Evolutionary conservation across 2,329 filamentous ascomycete species (phyloP).

Genomic region (Talaromyces funiculosus): DNA sequence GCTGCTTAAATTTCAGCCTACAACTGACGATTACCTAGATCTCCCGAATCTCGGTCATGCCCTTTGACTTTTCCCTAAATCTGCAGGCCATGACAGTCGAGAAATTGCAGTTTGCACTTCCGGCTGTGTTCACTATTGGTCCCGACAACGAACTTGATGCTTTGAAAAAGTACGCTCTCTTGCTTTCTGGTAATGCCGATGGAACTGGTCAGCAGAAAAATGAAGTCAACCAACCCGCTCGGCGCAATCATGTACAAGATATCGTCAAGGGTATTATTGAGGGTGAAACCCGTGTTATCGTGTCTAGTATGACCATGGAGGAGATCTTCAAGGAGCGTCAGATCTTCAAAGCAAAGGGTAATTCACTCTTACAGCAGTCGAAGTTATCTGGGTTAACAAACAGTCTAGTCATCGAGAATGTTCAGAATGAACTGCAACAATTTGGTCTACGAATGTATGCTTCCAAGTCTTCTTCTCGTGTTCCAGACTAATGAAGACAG

Average conservation of each 20-base stretch:
- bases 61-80: slow-evolving; percentile 73
- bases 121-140: slow-evolving; percentile 80
- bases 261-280: slow-evolving; percentile 90
- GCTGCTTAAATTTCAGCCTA: no score
- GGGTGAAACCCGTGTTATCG: slow-evolving; percentile 76
- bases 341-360: slow-evolving; percentile 66
- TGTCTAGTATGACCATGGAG: slow-evolving; percentile 88
- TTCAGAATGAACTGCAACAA: slow-evolving; percentile 72
- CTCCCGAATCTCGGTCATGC: slow-evolving; percentile 36
- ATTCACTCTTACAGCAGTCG: neutral
- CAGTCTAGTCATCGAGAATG: slow-evolving; percentile 58
- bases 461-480: neutral
- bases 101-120: slow-evolving; percentile 75
- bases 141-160: slow-evolving; percentile 66
- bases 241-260: slow-evolving; percentile 66
- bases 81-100: slow-evolving; percentile 85
- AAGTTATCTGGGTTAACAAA: slow-evolving; percentile 17
- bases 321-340: slow-evolving; percentile 77
- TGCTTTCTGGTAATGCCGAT: slow-evolving; percentile 61
- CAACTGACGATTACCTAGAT: slow-evolving; percentile 19
- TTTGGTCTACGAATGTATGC: slow-evolving; percentile 68
- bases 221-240: slow-evolving; percentile 36
- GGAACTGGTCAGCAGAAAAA: slow-evolving; percentile 33
- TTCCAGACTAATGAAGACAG: slow-evolving; percentile 27
- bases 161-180: slow-evolving; percentile 74